Base-by-base conservation (phyloP, 495 filamentous ascomycete species). In the Glarea lozoyensis region DNA sequence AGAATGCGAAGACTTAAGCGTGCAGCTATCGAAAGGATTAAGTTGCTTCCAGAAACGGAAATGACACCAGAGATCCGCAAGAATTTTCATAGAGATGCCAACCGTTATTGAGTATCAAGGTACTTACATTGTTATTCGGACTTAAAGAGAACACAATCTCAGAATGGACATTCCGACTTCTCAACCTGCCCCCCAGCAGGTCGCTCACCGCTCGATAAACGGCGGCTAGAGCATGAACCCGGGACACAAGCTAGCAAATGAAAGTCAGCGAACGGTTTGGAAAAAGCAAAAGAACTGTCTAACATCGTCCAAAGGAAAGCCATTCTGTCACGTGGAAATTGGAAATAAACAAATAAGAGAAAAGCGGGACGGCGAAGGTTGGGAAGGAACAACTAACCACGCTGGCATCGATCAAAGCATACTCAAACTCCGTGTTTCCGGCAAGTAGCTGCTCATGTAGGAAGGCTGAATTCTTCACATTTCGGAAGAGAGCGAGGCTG, bases 391-490 rank as follows among this genome's bases (percentile, higher is more conserved):
- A 21, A 55, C 64, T 42, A 59, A 88, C 78, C 59, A 77, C 70
- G 39, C 68, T 76, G 1, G 88, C 88, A 61, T 98, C 89, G 34
- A 98, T 77, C 39, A 98, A 82, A 3, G 90, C 90, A 67, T 95
- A 96, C 60, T 96, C 86, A 53, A 85, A 97, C 10, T 82, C 81
- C 18, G 71, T 50, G 50, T 95, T 94, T 9, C 84, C 82, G 2
- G 77, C 72, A 6, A 96, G 64, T 12, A 97, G 73, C 61, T 95
- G 89, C 45, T 81, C 63, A 6, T 84, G 81, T 17, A 98, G 67
- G 57, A 81, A 87, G 1, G 71, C 59, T 6, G 82, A 72, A 60
- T 97, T 97, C 48, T 72, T 57, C 27, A 97, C 74, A 56, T 87
- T 68, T 9, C 69, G 73, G 64, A 87, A 95, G 11, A 93, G 62